A percentile compares a stretch with the other conserved stretches of the same genome.
Evolutionary conservation across 2,329 filamentous ascomycete genomes (phyloP).

Genomic region (Cercospora nicotianae): DNA sequence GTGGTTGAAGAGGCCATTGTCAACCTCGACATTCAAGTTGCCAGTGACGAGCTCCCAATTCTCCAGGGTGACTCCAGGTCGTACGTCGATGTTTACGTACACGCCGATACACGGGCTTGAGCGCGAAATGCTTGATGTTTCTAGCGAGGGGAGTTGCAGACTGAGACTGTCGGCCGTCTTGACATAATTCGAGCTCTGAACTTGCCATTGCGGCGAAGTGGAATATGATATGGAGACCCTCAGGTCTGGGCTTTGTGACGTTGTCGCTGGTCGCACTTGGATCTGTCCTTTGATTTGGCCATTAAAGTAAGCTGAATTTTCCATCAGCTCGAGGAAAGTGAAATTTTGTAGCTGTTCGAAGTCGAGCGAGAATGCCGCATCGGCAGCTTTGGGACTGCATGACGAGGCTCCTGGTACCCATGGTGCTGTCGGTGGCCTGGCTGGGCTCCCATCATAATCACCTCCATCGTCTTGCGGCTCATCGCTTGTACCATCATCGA

Average conservation of each 20-base stretch:
- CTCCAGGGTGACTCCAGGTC: conserved; percentile 36
- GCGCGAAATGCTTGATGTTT: not conserved
- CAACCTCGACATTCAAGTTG: conserved; percentile 43
- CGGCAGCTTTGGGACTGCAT: conserved; percentile 18
- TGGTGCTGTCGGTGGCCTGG: conserved; percentile 3
- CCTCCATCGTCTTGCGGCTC: not conserved
- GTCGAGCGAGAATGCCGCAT: conserved; percentile 16
- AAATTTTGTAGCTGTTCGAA: conserved; percentile 27
- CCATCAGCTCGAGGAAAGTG: conserved; percentile 32
- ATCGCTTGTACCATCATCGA: not conserved
- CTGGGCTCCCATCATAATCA: not conserved
- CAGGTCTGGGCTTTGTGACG: conserved; percentile 41
- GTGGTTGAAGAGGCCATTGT: conserved; percentile 33
- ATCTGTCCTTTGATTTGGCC: conserved; percentile 42
- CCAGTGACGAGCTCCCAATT: conserved; percentile 40
- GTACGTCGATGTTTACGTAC: conserved; percentile 41
- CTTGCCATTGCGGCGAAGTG: conserved; percentile 38
- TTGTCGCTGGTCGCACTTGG: conserved; percentile 39
- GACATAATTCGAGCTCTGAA: conserved; percentile 37
- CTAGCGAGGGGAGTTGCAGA: conserved; percentile 26
- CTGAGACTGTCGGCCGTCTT: conserved; percentile 25
- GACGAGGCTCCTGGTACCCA: conserved; percentile 12
- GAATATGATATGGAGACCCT: conserved; percentile 41
- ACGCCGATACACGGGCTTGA: conserved; percentile 41
- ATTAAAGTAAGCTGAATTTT: conserved; percentile 22